Evolutionary conservation across 2,329 filamentous ascomycete genomes (phyloP), one percentile per base, ranked within the genome.

Genomic region (Stachybotrys echinatus): DNA sequence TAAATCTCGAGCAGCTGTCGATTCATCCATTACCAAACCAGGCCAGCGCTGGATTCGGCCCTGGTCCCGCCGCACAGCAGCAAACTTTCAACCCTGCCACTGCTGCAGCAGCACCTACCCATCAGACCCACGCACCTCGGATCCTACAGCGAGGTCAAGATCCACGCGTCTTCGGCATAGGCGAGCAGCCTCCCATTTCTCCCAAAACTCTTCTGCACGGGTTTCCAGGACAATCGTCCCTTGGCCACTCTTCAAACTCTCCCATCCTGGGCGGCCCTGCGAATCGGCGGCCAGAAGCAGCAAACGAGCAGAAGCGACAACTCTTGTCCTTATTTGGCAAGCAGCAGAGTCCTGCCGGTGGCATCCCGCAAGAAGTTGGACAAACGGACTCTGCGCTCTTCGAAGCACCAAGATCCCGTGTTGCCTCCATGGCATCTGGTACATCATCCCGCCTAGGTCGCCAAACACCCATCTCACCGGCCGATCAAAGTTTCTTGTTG

Each of bases 401-500:
- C 7, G 61, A 61, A 3, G 50, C 50, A 4, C 57, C 61, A 2
- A 57, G 56, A 34, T 73, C 72, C 20, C 71, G 71, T 3, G 56
- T 76, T 39, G 68, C 70, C 4, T 76, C 75, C n/a, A 59, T 76
- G 48, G 69, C 69, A 12, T 73, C 75, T 48, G 53, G 48, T 31
- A 21, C 55, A 42, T 51, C 58, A 2, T 70, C 69, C 37, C 69
- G 74, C 39, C 71, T 76, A 12, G 73, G 72, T 18, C 79, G 74
- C 53, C 72, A 78, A 60, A 74, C 75, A 27, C 73, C 79, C 12
- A 82, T 84, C 42, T 87, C 85, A 4, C 80, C 87, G 0, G 85
- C 82, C 1, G 85, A 94, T 57, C 85, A 88, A 62, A 84, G 77
- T 17, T 94, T 94, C 59, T 70, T 95, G 62, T 74, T 94, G 47